Conservation (phyloP, 177 flowering plant genomes). For the Vitis hybrid region DNA sequence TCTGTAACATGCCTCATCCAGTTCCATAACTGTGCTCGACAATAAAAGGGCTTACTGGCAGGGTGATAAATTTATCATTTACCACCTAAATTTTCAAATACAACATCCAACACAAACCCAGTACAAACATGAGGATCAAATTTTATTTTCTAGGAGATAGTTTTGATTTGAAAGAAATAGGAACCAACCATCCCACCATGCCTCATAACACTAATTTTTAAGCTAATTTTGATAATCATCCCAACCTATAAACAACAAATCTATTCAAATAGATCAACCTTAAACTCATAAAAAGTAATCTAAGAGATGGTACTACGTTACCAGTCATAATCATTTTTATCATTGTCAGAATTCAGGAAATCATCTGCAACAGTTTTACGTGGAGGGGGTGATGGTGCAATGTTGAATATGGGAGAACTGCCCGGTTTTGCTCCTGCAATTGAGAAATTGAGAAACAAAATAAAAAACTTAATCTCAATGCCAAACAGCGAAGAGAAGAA, state of each 20-base stretch:
- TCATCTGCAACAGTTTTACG: conserved; percentile 78
- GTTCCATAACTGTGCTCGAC: too few relatives aligned
- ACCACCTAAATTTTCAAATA: too few relatives aligned
- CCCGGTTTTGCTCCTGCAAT: conserved; percentile 69
- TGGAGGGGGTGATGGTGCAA: conserved; percentile 49
- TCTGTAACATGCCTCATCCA: too few relatives aligned
- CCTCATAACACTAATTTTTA: too few relatives aligned
- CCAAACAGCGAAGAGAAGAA: not conserved
- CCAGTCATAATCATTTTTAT: conserved; percentile 98
- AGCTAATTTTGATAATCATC: too few relatives aligned
- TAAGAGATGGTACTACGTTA: conserved; percentile 30
- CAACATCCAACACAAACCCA: too few relatives aligned
- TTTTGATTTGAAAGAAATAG: too few relatives aligned
- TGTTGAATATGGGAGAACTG: conserved; percentile 70
- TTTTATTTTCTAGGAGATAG: too few relatives aligned
- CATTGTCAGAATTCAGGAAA: conserved; percentile 84
- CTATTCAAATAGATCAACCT: not conserved
- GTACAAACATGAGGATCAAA: too few relatives aligned
- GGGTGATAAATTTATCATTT: too few relatives aligned
- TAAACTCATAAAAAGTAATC: not conserved
- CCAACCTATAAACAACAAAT: conserved; percentile 5
- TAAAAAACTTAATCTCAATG: conserved; percentile 2
- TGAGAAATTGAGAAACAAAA: not conserved
- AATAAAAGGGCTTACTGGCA: too few relatives aligned
- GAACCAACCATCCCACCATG: too few relatives aligned